Evolutionary conservation across 768 basidiomycete species (phyloP), one percentile per base, ranked within the genome.

Genomic region (Pluteus cervinus): DNA sequence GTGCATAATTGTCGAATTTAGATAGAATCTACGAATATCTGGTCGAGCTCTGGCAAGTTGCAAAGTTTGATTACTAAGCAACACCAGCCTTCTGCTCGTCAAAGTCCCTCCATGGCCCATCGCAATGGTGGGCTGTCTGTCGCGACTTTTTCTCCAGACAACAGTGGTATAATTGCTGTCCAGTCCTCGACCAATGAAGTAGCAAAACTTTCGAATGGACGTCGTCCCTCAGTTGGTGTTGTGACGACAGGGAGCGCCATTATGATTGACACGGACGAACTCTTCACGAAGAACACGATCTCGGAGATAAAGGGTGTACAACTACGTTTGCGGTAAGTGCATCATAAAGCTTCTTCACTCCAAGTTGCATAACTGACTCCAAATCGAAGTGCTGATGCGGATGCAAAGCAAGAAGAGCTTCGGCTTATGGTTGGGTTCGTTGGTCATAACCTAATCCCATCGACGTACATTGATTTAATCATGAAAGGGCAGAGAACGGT

Each of bases 341-440:
- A n/a, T 26, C 17, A 14, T 38, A 33, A 36, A 26, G 24, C 24
- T 29, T 23, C 16, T 28, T 11, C 37, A 33, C 16, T 44, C 39
- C 23, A 36, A 40, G 18, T 28, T 33, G 29, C 18, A 37, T 39
- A 25, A 24, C 34, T 46, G 24, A 43, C 23, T 48, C 20, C 28
- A 11, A 31, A 15, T 39, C 89, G n/a, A n/a, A n/a, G 87, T 56
- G 62, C 71, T 11, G 88, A 90, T 62, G 88, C 87, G 0, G 85
- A 89, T 53, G 81, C 78, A 29, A 90, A 91, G 57, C 84, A 88
- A 50, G 85, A 90, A 55, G 88, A 91, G 52, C 71, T 91, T 29
- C 73, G 88, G 50, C 67, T 86, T 30, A 91, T 90, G 88, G 88
- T 91, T 61, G 88, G 88, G 88, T 91, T 65, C 75, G 88, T 81